phyloP scores from a whole-genome alignment of 1,284 basidiomycete species.

The Ustilago nuda region DNA sequence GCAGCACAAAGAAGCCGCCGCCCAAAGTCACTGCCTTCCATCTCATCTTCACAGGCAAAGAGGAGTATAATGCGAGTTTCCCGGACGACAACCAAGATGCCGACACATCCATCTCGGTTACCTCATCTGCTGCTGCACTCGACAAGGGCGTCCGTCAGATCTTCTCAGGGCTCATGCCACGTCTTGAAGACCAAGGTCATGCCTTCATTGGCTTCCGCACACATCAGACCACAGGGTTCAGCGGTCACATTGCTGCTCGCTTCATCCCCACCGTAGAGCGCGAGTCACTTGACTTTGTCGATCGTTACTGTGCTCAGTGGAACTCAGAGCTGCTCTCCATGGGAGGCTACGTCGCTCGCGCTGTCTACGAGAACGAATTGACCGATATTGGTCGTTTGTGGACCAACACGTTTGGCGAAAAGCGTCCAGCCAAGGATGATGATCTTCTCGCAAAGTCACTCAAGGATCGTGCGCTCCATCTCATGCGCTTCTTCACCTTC shows the following conservation, averaged over 20 bases:
- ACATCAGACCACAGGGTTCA: constrained; percentile 91
- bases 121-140: constrained; percentile 82
- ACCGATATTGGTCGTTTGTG: constrained; percentile 70
- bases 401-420: constrained; percentile 72
- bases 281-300: constrained; percentile 82
- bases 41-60: constrained; percentile 90
- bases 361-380: constrained; percentile 89
- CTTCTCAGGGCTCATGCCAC: constrained; percentile 69
- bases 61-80: constrained; percentile 79
- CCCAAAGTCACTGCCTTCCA: constrained; percentile 82
- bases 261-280: constrained; percentile 98
- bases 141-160: constrained; percentile 60
- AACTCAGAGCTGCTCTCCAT: constrained; percentile 65
- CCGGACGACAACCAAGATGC: constrained; percentile 72
- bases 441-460: constrained; percentile 61
- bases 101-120: constrained; percentile 71
- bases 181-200: constrained; percentile 63
- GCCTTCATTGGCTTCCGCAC: constrained; percentile 73
- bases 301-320: constrained; percentile 67
- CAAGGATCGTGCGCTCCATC: constrained; percentile 78
- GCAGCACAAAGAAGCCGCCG: constrained; percentile 95
- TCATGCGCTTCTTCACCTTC: constrained; percentile 74
- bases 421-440: constrained; percentile 73
- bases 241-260: constrained; percentile 88
- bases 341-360: constrained; percentile 80